phyloP scores from a whole-genome alignment of 2,329 filamentous ascomycete species.

The Pseudogymnoascus sp. region DNA sequence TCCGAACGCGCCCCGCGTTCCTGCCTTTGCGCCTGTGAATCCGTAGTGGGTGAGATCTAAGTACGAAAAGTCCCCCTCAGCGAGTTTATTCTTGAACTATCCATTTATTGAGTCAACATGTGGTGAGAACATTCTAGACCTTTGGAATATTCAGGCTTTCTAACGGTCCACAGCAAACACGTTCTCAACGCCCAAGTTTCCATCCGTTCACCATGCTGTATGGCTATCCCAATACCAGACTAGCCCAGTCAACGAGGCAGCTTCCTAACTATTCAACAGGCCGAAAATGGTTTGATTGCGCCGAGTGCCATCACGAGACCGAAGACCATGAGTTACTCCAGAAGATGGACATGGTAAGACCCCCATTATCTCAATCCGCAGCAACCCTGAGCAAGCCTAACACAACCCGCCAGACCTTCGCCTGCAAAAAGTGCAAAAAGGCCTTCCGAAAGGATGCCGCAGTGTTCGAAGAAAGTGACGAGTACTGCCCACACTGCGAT shows the following conservation, averaged over 20 bases:
- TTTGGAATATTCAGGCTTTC: neutral
- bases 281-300: slow-evolving; percentile 98
- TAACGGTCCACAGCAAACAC: slow-evolving; percentile 65
- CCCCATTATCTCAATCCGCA: slow-evolving; percentile 2
- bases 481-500: slow-evolving; percentile 98
- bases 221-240: slow-evolving; percentile 27
- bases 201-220: slow-evolving; percentile 94
- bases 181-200: slow-evolving; percentile 95
- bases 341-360: slow-evolving; percentile 66
- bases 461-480: slow-evolving; percentile 93
- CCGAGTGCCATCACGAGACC: slow-evolving; percentile 81
- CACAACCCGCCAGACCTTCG: slow-evolving; percentile 51
- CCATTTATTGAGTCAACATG: slow-evolving; percentile 1
- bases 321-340: slow-evolving; percentile 72
- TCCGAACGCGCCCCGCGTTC: slow-evolving; percentile 4
- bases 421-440: slow-evolving; percentile 98
- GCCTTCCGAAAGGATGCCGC: slow-evolving; percentile 89
- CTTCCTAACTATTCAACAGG: slow-evolving; percentile 40
- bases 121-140: slow-evolving; percentile 3
- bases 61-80: neutral
- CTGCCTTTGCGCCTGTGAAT: neutral
- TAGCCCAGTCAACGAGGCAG: neutral
- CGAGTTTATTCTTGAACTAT: neutral
- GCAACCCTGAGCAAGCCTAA: slow-evolving; percentile 8
- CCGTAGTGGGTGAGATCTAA: neutral